Percentiles rank a stretch among this genome's conserved stretches.
Evolutionary conservation across 169 alveolate genomes (phyloP).

Genomic region (Cryptosporidium ubiquitum): DNA sequence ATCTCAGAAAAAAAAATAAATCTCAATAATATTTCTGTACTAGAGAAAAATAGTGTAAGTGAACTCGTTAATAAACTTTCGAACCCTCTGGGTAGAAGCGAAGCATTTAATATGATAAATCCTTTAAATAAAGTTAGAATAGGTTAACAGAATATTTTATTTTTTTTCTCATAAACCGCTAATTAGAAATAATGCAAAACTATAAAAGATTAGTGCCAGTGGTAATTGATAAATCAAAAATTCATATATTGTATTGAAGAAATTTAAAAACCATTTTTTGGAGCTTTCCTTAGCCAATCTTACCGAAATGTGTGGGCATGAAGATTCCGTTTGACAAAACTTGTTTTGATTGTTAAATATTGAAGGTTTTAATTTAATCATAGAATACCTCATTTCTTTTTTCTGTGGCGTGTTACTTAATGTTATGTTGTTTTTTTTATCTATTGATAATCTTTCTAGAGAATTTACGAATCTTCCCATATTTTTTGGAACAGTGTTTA

Average conservation of each 20-base stretch:
- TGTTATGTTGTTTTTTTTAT: not conserved
- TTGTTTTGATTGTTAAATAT: not conserved
- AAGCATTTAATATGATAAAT: slow-evolving; percentile 38
- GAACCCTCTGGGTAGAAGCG: slow-evolving; percentile 44
- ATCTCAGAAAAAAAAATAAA: slow-evolving; percentile 57
- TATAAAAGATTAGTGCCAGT: slow-evolving; percentile 36
- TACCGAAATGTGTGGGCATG: not conserved
- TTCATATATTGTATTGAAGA: not conserved
- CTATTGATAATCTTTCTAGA: not conserved
- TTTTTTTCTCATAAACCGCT: not conserved
- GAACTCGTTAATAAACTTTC: slow-evolving; percentile 20
- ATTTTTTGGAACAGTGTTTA: slow-evolving; percentile 46
- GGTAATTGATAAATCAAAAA: slow-evolving; percentile 42
- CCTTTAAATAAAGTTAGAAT: not conserved
- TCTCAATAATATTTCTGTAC: not conserved
- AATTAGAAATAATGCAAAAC: slow-evolving; percentile 28
- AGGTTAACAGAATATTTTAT: too few relatives aligned
- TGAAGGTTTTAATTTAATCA: not conserved
- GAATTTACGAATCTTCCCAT: slow-evolving; percentile 2
- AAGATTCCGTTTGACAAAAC: not conserved
- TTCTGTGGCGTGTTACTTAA: not conserved
- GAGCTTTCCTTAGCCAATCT: not conserved
- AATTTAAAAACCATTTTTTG: not conserved
- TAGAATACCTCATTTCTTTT: not conserved
- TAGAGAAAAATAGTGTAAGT: slow-evolving; percentile 1